Percentiles rank a stretch among this genome's conserved stretches.
phyloP scores from a whole-genome alignment of 176 grass and related monocot species.

The Secale cereale region DNA sequence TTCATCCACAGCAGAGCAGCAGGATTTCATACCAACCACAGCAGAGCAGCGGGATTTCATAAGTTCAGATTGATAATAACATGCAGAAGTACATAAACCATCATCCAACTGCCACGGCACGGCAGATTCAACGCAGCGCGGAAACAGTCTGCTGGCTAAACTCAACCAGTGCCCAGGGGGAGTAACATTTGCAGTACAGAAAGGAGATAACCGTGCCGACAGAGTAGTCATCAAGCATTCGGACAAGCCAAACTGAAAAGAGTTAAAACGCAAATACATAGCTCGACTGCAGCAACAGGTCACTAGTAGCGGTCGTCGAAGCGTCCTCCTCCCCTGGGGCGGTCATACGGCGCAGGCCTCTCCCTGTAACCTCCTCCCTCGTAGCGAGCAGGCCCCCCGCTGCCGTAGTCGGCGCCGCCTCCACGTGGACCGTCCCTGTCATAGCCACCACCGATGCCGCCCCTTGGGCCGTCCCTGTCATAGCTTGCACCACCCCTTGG shows the following conservation, averaged over 20 bases:
- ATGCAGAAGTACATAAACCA: background rate
- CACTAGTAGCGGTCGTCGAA: conserved; percentile 54
- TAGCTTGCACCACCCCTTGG: conserved; percentile 39
- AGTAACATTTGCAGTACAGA: conserved; percentile 20
- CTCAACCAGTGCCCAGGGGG: background rate
- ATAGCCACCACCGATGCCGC: conserved; percentile 29
- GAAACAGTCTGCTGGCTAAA: conserved; percentile 28
- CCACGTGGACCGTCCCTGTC: conserved; percentile 58
- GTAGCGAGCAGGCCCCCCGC: conserved; percentile 45
- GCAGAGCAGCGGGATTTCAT: background rate
- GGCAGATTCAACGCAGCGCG: background rate
- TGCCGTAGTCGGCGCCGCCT: conserved; percentile 28
- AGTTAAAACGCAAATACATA: conserved; percentile 14
- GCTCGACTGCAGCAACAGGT: background rate
- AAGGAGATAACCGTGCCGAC: conserved; percentile 6
- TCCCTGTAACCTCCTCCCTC: conserved; percentile 57
- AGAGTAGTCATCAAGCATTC: conserved; percentile 23
- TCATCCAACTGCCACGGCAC: background rate
- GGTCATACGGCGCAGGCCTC: conserved; percentile 62
- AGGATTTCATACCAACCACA: background rate
- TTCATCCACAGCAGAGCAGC: no score
- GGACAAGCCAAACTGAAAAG: background rate
- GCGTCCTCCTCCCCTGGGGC: conserved; percentile 55
- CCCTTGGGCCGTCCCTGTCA: conserved; percentile 42
- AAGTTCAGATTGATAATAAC: background rate